Percentiles rank a stretch among this genome's conserved stretches.
phyloP scores from a whole-genome alignment of 75 land plant genomes.

The Pinus taeda region DNA sequence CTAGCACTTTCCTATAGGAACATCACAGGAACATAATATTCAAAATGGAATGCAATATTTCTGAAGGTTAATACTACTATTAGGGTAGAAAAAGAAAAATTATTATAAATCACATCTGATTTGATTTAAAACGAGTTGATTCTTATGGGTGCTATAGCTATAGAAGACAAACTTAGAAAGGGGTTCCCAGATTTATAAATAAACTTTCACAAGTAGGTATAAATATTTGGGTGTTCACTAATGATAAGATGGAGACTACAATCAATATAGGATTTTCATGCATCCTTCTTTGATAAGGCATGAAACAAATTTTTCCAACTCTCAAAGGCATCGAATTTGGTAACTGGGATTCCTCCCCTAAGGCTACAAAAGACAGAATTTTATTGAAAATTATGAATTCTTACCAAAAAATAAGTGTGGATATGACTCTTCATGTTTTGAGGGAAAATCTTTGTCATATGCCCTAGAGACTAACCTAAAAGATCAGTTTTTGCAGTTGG shows the following conservation, averaged over 20 bases:
- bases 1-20: slow-evolving; percentile 63
- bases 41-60: slow-evolving; percentile 70
- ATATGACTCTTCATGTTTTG: slow-evolving; percentile 25
- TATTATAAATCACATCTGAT: slow-evolving; percentile 59
- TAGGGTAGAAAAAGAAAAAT: slow-evolving; percentile 44
- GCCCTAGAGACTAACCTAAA: too few relatives aligned
- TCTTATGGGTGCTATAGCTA: slow-evolving; percentile 82
- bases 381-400: slow-evolving; percentile 41
- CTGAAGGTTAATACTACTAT: slow-evolving; percentile 65
- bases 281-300: slow-evolving; percentile 82
- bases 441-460: too few relatives aligned
- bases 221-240: slow-evolving; percentile 87
- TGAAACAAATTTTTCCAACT: slow-evolving; percentile 62
- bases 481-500: too few relatives aligned
- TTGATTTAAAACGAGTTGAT: slow-evolving; percentile 74
- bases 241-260: slow-evolving; percentile 92
- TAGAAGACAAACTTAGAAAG: slow-evolving; percentile 85
- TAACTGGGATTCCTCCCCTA: slow-evolving; percentile 22
- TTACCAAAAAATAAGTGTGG: slow-evolving; percentile 33
- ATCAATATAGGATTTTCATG: slow-evolving; percentile 92
- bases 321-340: slow-evolving; percentile 27
- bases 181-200: slow-evolving; percentile 83
- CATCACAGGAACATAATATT: slow-evolving; percentile 51
- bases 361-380: slow-evolving; percentile 52
- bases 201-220: slow-evolving; percentile 87